Evolutionary conservation across 2,329 filamentous ascomycete genomes (phyloP), one percentile per base, ranked within the genome.

Genomic region (Malbranchea zuffiana): DNA sequence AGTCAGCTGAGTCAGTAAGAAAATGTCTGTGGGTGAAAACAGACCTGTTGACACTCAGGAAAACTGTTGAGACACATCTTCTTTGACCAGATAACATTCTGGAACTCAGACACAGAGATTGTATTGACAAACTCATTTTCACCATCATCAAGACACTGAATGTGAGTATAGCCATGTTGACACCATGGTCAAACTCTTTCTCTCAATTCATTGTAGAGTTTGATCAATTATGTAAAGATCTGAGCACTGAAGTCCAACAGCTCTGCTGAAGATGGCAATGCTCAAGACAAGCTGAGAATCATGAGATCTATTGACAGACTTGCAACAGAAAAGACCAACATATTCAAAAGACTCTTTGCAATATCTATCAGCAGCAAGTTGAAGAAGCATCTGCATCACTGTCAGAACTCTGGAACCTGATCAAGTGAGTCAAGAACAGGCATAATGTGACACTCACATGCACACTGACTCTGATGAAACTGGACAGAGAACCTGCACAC

Each of bases 401-500:
- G 12, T 42, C 44, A 2, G 45, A 47, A 13, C 35, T 54, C 11
- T 53, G 40, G 50, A 45, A 41, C 12, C 37, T 54, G 2, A 44
- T 42, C 1, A 53, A 47, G 32, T 54, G 44, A 51, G 51, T 50
- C 2, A 44, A 45, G 26, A 49, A 47, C n/a, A n/a, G n/a, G n/a
- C n/a, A n/a, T n/a, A n/a, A n/a, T n/a, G n/a, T n/a, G n/a, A n/a
- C n/a, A n/a, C n/a, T n/a, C n/a, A n/a, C n/a, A n/a, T n/a, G n/a
- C n/a, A n/a, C n/a, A n/a, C n/a, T n/a, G n/a, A n/a, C 19, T 7
- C 23, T 25, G 7, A n/a, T 25, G 23, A 25, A 25, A n/a, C 23
- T n/a, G n/a, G 23, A 25, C 23, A 40, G 51, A 36, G 44, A 40
- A 39, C 37, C 30, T 17, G 30, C 23, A 30, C 43, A 42, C 12